phyloP scores from a whole-genome alignment of 768 basidiomycete genomes.

The Russula brevipes region DNA sequence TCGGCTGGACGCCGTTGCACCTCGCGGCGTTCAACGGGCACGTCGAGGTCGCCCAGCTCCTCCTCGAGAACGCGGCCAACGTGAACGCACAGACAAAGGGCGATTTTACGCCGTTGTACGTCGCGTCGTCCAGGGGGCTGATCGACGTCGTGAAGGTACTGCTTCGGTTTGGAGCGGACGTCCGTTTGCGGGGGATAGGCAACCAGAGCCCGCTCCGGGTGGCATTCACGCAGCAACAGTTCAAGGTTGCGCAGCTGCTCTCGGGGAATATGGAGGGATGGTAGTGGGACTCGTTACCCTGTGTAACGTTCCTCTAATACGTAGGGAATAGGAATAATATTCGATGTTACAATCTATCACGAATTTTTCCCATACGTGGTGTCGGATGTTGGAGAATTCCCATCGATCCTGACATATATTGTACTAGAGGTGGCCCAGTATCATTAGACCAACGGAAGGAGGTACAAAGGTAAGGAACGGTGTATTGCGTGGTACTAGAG shows the following conservation, averaged over 20 bases:
- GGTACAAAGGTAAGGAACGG: too few species aligned
- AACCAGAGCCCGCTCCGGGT: slow-evolving; percentile 1
- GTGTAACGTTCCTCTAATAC: background rate
- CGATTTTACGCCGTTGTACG: background rate
- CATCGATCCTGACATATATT: too few species aligned
- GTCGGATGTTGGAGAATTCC: too few species aligned
- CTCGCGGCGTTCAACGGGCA: slow-evolving; percentile 3
- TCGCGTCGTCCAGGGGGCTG: background rate
- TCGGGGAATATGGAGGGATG: background rate
- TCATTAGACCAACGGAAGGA: too few species aligned
- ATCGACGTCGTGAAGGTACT: background rate
- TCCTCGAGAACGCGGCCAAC: background rate
- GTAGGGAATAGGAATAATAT: background rate
- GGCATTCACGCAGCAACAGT: background rate
- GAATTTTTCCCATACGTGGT: too few species aligned
- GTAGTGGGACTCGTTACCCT: background rate
- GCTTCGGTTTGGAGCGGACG: background rate
- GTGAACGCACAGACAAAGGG: slow-evolving; percentile 1
- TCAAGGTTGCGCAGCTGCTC: background rate
- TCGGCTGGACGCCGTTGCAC: slow-evolving; percentile 4
- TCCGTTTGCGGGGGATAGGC: background rate
- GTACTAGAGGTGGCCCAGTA: too few species aligned
- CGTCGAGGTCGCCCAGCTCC: background rate
- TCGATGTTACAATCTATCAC: too few species aligned
- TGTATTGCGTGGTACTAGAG: too few species aligned